A percentile compares a stretch with the other conserved stretches of the same genome.
Conservation (phyloP, 805 yeast species). For the Metschnikowia baotianmanensis region DNA sequence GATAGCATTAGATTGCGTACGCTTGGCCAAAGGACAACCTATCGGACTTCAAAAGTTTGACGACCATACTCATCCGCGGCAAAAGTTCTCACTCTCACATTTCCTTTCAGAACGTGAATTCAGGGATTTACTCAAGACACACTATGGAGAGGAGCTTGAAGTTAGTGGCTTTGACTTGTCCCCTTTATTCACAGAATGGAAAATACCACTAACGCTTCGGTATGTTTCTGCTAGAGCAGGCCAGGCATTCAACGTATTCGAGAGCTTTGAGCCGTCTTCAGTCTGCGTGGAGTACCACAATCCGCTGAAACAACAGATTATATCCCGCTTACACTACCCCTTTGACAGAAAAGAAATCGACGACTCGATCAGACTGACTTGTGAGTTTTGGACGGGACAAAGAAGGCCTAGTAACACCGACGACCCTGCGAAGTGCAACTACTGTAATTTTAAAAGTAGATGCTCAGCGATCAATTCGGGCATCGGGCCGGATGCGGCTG, state of each 20-base stretch:
- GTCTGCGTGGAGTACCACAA: conserved; percentile 55
- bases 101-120: conserved; percentile 13
- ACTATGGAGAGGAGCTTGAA: conserved; percentile 18
- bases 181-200: conserved; percentile 45
- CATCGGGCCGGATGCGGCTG: conserved; percentile 4
- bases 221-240: conserved; percentile 55
- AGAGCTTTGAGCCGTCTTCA: conserved; percentile 34
- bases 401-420: conserved; percentile 47
- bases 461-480: conserved; percentile 19
- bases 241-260: conserved; percentile 41
- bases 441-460: conserved; percentile 48
- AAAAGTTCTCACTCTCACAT: conserved; percentile 10
- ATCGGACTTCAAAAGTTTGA: conserved; percentile 46
- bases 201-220: conserved; percentile 51
- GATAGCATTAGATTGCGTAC: conserved; percentile 42
- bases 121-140: conserved; percentile 6
- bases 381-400: conserved; percentile 58
- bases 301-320: conserved; percentile 30
- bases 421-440: conserved; percentile 45
- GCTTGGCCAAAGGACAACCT: conserved; percentile 44
- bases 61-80: background rate
- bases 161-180: conserved; percentile 22
- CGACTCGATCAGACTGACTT: conserved; percentile 29
- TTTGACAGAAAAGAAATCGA: conserved; percentile 35
- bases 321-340: conserved; percentile 39